phyloP scores from a whole-genome alignment of 1,284 basidiomycete genomes.

The Puccinia brachypodii region DNA sequence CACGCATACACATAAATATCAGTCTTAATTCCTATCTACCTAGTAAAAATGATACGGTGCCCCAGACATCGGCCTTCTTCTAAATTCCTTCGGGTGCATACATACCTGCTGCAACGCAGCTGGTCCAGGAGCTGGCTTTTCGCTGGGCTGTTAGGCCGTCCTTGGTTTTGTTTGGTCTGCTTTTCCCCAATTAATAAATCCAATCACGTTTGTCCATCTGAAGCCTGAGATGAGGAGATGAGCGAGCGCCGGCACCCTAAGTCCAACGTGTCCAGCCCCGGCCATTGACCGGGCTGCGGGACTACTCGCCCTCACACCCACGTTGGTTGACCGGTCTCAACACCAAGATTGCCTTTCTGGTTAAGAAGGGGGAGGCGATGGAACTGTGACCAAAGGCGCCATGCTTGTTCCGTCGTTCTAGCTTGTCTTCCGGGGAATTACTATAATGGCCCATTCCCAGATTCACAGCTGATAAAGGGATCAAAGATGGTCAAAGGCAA shows the following conservation, averaged over 20 bases:
- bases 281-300: background rate
- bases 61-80: background rate
- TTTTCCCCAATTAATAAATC: background rate
- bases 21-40: background rate
- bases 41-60: background rate
- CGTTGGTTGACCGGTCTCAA: too few relatives aligned
- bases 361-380: background rate
- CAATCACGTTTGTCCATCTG: background rate
- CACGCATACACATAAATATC: background rate
- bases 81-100: background rate
- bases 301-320: background rate
- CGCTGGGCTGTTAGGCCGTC: background rate
- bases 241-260: too few relatives aligned
- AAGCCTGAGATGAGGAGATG: too few relatives aligned
- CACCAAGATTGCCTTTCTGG: too few relatives aligned
- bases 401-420: background rate
- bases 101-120: background rate
- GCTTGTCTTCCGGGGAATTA: too few relatives aligned
- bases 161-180: background rate
- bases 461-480: background rate
- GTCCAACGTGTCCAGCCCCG: background rate
- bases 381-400: background rate
- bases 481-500: background rate
- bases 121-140: background rate
- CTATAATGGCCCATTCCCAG: background rate